Conservation (phyloP, 768 basidiomycete species). For the Stropharia rugosoannulata region DNA sequence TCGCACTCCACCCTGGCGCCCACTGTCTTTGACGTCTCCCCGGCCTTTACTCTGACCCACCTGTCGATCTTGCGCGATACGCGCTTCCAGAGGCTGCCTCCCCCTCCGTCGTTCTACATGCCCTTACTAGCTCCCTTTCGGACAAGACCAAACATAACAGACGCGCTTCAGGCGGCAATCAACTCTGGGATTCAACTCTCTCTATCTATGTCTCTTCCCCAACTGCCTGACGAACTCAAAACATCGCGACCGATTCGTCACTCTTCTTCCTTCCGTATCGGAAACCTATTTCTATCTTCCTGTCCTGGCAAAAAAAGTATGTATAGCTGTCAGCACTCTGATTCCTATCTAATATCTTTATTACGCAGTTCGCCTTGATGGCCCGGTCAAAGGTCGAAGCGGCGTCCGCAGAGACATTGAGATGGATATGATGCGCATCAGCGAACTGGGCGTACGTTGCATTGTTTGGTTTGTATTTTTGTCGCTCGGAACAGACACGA, state of each 20-base stretch:
- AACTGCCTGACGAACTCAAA: not conserved
- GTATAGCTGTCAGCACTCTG: not conserved
- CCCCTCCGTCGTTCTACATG: conserved; percentile 9
- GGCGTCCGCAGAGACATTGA: conserved; percentile 81
- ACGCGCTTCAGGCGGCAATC: conserved; percentile 36
- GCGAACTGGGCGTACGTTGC: conserved; percentile 69
- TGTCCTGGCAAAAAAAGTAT: conserved; percentile 94
- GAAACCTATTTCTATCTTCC: conserved; percentile 87
- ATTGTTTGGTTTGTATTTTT: conserved; percentile 68
- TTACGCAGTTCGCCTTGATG: conserved; percentile 61
- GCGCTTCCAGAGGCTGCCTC: conserved; percentile 8
- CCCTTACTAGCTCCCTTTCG: conserved; percentile 16
- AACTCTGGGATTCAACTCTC: conserved; percentile 17
- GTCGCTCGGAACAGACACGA: not conserved
- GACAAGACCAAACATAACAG: conserved; percentile 29
- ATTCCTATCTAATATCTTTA: not conserved
- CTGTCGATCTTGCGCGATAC: conserved; percentile 26
- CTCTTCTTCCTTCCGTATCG: conserved; percentile 39
- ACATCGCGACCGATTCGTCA: conserved; percentile 8
- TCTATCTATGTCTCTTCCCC: conserved; percentile 15
- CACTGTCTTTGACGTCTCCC: conserved; percentile 45
- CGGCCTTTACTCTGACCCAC: conserved; percentile 43
- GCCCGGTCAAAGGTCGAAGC: conserved; percentile 75
- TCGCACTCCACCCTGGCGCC: conserved; percentile 32
- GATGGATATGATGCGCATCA: conserved; percentile 78